A percentile compares a stretch with the other conserved stretches of the same genome.
Evolutionary conservation across 106 monocot genomes (phyloP).

Genomic region (Ottelia alismoides): DNA sequence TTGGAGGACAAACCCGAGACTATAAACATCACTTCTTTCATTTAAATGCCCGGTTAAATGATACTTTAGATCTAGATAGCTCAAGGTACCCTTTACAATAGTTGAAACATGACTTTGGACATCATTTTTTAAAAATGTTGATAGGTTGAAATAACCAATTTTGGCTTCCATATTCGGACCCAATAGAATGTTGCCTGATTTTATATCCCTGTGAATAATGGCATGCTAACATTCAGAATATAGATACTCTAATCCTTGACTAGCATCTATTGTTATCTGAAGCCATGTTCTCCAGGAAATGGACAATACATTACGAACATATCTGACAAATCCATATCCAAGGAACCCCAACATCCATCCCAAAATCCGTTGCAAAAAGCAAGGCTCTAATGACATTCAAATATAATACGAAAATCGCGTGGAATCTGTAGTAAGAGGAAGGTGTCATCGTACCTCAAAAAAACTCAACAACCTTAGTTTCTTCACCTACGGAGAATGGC

Average conservation of each 20-base stretch:
- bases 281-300: no score
- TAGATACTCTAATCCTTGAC: not conserved
- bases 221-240: not conserved
- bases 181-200: not conserved
- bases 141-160: not conserved
- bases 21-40: not conserved
- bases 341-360: no score
- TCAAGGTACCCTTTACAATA: not conserved
- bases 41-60: not conserved
- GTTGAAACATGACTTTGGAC: not conserved
- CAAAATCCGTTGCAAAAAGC: no score
- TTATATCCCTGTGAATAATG: not conserved
- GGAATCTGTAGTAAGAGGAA: no score
- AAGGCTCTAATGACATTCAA: no score
- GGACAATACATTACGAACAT: no score
- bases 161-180: not conserved
- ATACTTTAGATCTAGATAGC: not conserved
- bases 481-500: no score
- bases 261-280: no score
- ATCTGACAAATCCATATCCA: no score
- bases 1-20: not conserved
- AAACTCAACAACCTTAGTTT: no score
- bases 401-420: no score
- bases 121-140: not conserved
- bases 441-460: no score